Conservation (phyloP, 2,329 filamentous ascomycete genomes). For the Fonsecaea erecta region DNA sequence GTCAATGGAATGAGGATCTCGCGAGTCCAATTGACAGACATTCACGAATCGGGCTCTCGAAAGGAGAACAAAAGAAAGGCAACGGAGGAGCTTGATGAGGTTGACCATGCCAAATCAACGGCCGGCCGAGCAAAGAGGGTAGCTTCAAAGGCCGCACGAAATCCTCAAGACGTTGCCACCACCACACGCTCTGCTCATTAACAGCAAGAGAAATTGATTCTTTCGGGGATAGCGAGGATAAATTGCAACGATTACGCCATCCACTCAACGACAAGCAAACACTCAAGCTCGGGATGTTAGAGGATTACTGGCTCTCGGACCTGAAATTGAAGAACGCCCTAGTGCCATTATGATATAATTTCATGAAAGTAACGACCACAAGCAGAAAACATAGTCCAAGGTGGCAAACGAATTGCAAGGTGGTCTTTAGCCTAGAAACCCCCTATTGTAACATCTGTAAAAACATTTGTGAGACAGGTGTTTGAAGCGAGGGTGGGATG, state of each 20-base stretch:
- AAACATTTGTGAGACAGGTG: background rate
- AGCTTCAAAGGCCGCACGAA: conserved; percentile 15
- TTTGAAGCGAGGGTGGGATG: background rate
- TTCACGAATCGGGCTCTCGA: background rate
- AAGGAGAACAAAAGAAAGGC: conserved; percentile 33
- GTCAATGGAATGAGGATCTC: background rate
- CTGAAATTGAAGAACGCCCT: background rate
- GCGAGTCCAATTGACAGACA: background rate
- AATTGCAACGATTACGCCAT: background rate
- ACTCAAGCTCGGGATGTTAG: background rate
- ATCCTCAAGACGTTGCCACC: background rate
- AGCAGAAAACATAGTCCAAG: background rate
- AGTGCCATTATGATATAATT: background rate
- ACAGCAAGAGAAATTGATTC: conserved; percentile 15
- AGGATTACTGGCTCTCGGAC: background rate
- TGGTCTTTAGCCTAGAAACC: background rate
- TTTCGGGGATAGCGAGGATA: conserved; percentile 3
- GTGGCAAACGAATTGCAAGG: background rate
- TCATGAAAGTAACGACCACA: background rate
- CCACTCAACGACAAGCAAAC: background rate
- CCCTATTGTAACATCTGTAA: background rate
- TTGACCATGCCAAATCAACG: conserved; percentile 20
- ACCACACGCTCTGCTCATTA: conserved; percentile 13
- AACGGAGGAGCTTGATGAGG: conserved; percentile 20
- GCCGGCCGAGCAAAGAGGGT: conserved; percentile 32